Evolutionary conservation across 2,329 filamentous ascomycete genomes (phyloP), one percentile per base, ranked within the genome.

Genomic region (Grosmannia huntii): DNA sequence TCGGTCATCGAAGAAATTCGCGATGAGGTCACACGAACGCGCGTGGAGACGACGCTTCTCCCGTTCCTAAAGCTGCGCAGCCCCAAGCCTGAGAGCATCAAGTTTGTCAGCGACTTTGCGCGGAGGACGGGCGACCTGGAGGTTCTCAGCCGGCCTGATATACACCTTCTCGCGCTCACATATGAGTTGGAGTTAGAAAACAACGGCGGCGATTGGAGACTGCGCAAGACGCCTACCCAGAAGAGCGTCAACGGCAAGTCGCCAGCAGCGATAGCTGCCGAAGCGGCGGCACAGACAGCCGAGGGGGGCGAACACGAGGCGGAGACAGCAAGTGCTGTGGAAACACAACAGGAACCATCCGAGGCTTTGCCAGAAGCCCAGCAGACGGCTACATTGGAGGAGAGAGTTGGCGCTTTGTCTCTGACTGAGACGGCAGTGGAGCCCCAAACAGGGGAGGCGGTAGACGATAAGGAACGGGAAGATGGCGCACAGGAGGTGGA

Each of bases 171-270:
- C 67, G 94, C 92, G 10, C 75, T 99, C 58, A 87, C 90, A 1
- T 97, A 97, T 70, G 94, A 99, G 69, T 70, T 97, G n/a, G 92
- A 97, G 66, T 87, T 89, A 66, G 91, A 97, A 75, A 78, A 85
- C 60, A 95, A 95, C 68, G 83, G 85, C n/a, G 91, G 91, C 2
- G 85, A 95, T 68, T 95, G 89, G 87, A 81, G 91, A 60, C 67
- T 96, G 70, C 79, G 91, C 61, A 88, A 81, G 59, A 79, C 81
- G 3, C 92, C 92, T 0, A 87, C 85, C 0, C 90, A 96, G 69
- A 91, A 90, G 70, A 71, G 80, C 1, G 68, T 91, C 58, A 92
- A 92, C 68, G 88, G 88, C 3, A 79, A 78, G 63, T 81, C 84
- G 10, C 82, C 83, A 1, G 70, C 63, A 12, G 56, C 63, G 23